Percentiles rank a stretch among this genome's conserved stretches.
These are phyloP conservation scores for Balakata baccata DNA, from an alignment of 345 rosid species.

Conservation along the genomic window DNA sequence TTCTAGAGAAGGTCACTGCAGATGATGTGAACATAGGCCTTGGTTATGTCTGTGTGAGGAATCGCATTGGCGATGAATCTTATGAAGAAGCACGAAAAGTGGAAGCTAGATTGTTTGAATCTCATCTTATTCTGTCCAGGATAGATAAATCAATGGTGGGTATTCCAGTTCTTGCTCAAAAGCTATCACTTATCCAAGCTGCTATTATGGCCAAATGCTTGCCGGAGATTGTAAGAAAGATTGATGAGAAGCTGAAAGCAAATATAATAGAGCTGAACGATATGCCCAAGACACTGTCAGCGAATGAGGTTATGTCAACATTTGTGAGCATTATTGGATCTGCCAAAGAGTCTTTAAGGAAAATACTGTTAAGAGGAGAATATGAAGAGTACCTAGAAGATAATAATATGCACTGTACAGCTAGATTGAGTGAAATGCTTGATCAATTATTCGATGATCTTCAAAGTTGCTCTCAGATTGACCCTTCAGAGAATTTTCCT, in stretches of 20 bases:
- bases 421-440: constrained; percentile 33
- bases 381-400: constrained; percentile 43
- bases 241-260: constrained; percentile 27
- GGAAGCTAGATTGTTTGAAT: constrained; percentile 29
- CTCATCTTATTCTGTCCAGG: constrained; percentile 23
- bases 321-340: constrained; percentile 45
- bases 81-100: constrained; percentile 32
- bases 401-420: constrained; percentile 26
- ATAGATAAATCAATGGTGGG: constrained; percentile 41
- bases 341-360: constrained; percentile 40
- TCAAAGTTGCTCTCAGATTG: not conserved
- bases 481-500: constrained; percentile 13
- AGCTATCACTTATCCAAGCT: constrained; percentile 37
- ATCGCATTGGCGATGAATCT: constrained; percentile 39
- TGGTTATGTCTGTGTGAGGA: constrained; percentile 49
- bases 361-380: constrained; percentile 41
- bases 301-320: constrained; percentile 35
- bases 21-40: constrained; percentile 53
- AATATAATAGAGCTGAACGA: constrained; percentile 18
- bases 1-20: constrained; percentile 40
- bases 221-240: constrained; percentile 31
- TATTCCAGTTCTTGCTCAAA: constrained; percentile 38
- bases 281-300: constrained; percentile 26
- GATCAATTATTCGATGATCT: constrained; percentile 14
- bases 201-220: constrained; percentile 27